Evolutionary conservation across 352 stramenopile species (phyloP), one percentile per base, ranked within the genome.

Genomic region (Phytopythium sindhum): DNA sequence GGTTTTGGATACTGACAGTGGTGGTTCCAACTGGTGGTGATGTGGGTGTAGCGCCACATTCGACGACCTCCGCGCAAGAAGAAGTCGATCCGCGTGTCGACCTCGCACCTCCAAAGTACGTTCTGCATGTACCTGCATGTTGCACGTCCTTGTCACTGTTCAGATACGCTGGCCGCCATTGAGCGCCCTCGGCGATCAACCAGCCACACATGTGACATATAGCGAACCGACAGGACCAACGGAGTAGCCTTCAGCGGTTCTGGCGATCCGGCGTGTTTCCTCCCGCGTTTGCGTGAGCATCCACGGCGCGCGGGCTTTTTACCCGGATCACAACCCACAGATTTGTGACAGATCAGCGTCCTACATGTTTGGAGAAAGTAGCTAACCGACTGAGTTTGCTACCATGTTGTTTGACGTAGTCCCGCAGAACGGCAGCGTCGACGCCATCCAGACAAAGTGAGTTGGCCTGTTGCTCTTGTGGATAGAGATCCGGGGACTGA

Each of bases 101-200:
- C 86, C 62, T 61, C 72, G 21, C 84, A 92, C 64, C 64, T 90
- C 28, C 79, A 88, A 29, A 74, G 79, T 92, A 88, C 67, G 84
- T 86, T 64, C 21, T 50, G 10, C 26, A 37, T 70, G 19, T 44
- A 56, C 63, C 50, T 74, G 17, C n/a, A n/a, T 68, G 28, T 14
- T 60, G 45, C 33, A 53, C 48, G 57, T 58, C 21, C 23, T 52
- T 41, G 77, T 82, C 77, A 86, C 72, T 55, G 60, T 65, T 63
- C 72, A 62, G 81, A 89, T 92, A 90, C 84, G 78, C 78, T 75
- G 64, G 56, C 64, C 72, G 74, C 67, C 64, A 69, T 39, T 68
- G 57, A 84, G 70, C 17, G 54, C 60, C 35, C 59, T 61, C 66
- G 61, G 65, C 70, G 68, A 64, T 65, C 66, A 67, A 76, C 76